Percentiles rank a stretch among this genome's conserved stretches.
These are phyloP conservation scores for Geum urbanum DNA, from an alignment of 306 rosid species.

Conservation along the genomic window DNA sequence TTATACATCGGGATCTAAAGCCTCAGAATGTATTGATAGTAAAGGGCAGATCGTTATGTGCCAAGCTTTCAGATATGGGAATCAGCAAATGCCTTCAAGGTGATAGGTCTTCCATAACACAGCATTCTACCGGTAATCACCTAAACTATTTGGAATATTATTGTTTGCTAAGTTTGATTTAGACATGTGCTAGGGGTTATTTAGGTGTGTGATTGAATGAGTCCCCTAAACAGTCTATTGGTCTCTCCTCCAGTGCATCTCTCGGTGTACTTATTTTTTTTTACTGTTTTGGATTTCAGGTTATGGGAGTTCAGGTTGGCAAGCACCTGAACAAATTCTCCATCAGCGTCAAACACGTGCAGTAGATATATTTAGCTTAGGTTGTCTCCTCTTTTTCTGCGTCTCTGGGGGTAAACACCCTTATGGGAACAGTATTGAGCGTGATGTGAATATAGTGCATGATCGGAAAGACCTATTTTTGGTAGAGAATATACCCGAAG, in stretches of 20 bases:
- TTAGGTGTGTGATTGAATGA: background rate
- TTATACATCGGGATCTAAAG: conserved; percentile 36
- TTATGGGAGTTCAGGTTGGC: conserved; percentile 41
- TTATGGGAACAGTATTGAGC: conserved; percentile 30
- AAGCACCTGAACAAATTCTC: conserved; percentile 37
- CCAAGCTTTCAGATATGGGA: conserved; percentile 39
- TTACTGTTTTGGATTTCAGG: conserved; percentile 19
- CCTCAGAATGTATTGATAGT: conserved; percentile 37
- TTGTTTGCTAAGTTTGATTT: background rate
- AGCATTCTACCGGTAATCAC: conserved; percentile 29
- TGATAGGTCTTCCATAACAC: conserved; percentile 30
- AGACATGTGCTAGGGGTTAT: background rate
- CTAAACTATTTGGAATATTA: conserved; percentile 1
- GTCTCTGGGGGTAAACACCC: conserved; percentile 39
- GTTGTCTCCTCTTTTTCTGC: conserved; percentile 35
- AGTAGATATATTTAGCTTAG: conserved; percentile 36
- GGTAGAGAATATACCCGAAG: conserved; percentile 31
- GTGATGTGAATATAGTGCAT: conserved; percentile 34
- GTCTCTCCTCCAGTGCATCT: background rate
- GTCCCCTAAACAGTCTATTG: background rate
- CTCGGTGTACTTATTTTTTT: background rate
- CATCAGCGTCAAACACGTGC: conserved; percentile 36
- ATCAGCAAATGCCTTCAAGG: conserved; percentile 36
- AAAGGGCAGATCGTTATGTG: conserved; percentile 23
- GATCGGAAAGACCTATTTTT: conserved; percentile 35